Base-by-base conservation (phyloP, 345 rosid species). In the Arabidopsis suecica region DNA sequence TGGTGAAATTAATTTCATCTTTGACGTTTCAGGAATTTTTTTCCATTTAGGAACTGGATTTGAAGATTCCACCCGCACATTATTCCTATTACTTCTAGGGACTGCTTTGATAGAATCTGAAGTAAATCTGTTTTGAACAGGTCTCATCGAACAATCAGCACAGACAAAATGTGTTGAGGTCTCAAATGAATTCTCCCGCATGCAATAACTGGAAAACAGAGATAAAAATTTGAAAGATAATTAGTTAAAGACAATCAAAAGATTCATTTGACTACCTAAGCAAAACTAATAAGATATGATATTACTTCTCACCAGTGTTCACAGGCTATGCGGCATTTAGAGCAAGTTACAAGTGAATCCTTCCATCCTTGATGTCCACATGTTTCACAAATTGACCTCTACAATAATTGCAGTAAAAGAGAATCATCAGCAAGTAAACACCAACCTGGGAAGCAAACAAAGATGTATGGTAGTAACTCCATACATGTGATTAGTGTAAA, bases 301-400 rank as follows among this genome's bases (percentile, higher is more conserved):
- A 33, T 40, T 40, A 57, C 58, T 67, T 72, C 89, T 82, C 85
- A 89, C 96, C 77, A 3, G 71, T 88, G 90, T 53, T 81, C 79
- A 51, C 68, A 50, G 38, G 80, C 65, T 51, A 36, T 64, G 60
- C 64, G 16, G 71, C 92, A 86, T 56, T 73, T 65, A 13, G 77
- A 72, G 81, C 92, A 88, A 51, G 84, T 75, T 25, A 33, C 59
- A 55, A 84, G 62, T 5, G 63, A 8, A 12, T 78, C 78, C 50
- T 49, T 65, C 54, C 16, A 65, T 58, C 83, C 89, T 79, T 64
- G 49, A 64, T 11, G 16, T 68, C 89, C 94, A 61, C 91, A 86
- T 49, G 57, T 77, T 37, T 80, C 70, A 65, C 93, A 88, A 4
- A 47, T 13, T 34, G 68, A 53, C 45, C 22, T 78, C 91, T 84